These are phyloP conservation scores for Funneliformis mosseae DNA, from an alignment of 192 early-diverging fungal genomes.

Conservation along the genomic window DNA sequence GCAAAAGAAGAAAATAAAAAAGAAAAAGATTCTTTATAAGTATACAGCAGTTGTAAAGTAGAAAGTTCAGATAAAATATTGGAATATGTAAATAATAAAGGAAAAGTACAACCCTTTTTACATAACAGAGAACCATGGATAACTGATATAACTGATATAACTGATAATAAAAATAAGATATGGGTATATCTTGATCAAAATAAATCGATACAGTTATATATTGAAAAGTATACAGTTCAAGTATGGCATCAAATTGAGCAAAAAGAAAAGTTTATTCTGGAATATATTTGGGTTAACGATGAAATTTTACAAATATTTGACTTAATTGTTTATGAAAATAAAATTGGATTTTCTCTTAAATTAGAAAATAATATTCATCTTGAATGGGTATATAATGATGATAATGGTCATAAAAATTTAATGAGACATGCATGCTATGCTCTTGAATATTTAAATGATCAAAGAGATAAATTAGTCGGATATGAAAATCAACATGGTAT, in stretches of 20 bases:
- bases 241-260: not conserved
- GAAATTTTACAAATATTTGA: too few species aligned
- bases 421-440: not conserved
- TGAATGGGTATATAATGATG: slow-evolving; percentile 1
- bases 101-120: not conserved
- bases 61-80: not conserved
- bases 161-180: not conserved
- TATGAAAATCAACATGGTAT: not conserved
- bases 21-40: too few species aligned
- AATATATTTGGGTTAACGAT: too few species aligned
- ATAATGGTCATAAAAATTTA: not conserved
- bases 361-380: too few species aligned
- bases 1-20: too few species aligned
- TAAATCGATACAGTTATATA: not conserved
- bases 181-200: not conserved
- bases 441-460: not conserved
- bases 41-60: too few species aligned
- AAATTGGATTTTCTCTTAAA: too few species aligned
- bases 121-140: not conserved
- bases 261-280: too few species aligned
- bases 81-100: not conserved
- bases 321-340: too few species aligned
- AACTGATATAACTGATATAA: not conserved
- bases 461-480: not conserved
- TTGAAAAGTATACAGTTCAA: not conserved